A percentile compares a stretch with the other conserved stretches of the same genome.
These are phyloP conservation scores for Dictyostelium capitatum DNA, from an alignment of 78 protist species.

Conservation along the genomic window DNA sequence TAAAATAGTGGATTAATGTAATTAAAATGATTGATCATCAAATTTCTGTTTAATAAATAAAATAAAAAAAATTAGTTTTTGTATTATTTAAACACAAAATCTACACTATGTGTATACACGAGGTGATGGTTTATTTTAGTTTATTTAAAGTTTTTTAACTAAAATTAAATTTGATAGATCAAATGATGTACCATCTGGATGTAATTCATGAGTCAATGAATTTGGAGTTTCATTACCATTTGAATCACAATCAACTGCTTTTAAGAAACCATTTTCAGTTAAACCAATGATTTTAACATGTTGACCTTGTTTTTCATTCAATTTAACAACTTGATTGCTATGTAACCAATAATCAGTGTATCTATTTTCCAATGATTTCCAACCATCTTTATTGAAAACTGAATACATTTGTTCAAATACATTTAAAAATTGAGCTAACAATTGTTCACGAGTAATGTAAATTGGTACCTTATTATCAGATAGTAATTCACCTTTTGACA, in stretches of 20 bases:
- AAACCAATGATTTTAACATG: constrained; percentile 37
- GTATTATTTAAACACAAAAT: too few relatives aligned
- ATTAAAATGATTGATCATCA: too few relatives aligned
- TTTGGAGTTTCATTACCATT: not conserved
- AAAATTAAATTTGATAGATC: constrained; percentile 37
- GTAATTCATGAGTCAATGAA: not conserved
- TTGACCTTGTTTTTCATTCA: not conserved
- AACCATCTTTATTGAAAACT: constrained; percentile 36
- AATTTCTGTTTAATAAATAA: too few relatives aligned
- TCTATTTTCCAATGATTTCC: constrained; percentile 8
- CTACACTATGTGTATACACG: too few relatives aligned
- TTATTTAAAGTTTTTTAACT: constrained; percentile 7
- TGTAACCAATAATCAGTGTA: constrained; percentile 47
- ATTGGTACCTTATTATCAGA: not conserved
- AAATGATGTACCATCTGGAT: constrained; percentile 78
- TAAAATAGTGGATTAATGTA: too few relatives aligned
- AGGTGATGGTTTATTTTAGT: not conserved
- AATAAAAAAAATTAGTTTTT: too few relatives aligned
- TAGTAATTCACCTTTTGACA: not conserved
- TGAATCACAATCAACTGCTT: constrained; percentile 10
- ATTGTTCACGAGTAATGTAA: constrained; percentile 19
- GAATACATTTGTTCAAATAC: constrained; percentile 40
- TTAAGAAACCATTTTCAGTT: constrained; percentile 24
- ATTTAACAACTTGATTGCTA: constrained; percentile 24
- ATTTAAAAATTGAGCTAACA: constrained; percentile 28